Percentiles rank a stretch among this genome's conserved stretches.
Conservation (phyloP, 345 rosid species). For the Turritis glabra region DNA sequence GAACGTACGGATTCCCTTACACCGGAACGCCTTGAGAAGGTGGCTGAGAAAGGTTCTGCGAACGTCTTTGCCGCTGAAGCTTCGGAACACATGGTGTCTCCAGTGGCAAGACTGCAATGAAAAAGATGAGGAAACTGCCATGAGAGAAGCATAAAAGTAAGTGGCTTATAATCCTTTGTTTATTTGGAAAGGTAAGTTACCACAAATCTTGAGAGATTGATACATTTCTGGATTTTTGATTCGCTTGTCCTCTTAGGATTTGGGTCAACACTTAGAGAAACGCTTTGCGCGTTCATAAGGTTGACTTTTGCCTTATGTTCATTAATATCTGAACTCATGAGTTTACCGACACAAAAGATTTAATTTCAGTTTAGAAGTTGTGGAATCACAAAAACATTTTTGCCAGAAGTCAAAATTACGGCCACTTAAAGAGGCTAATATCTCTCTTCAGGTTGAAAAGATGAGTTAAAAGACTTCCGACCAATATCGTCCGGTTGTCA, state of each 20-base stretch:
- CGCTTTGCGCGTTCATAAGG: background rate
- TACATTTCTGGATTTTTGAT: background rate
- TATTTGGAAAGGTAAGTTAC: background rate
- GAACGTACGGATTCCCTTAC: conserved; percentile 24
- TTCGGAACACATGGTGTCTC: conserved; percentile 29
- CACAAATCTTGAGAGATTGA: background rate
- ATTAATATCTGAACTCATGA: too few species aligned
- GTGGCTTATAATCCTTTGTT: background rate
- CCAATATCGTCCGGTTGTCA: background rate
- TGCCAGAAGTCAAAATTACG: background rate
- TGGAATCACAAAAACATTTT: background rate
- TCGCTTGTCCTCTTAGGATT: background rate
- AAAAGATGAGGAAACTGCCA: conserved; percentile 11
- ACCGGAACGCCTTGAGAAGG: conserved; percentile 23
- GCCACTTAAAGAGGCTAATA: background rate
- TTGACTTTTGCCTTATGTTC: background rate
- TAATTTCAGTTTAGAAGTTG: too few species aligned
- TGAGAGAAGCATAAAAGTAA: background rate
- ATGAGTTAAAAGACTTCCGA: background rate
- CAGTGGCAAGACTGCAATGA: conserved; percentile 18
- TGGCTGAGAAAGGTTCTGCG: conserved; percentile 35
- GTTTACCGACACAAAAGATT: too few species aligned
- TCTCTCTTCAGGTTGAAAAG: background rate
- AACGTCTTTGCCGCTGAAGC: conserved; percentile 27
- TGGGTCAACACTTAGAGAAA: background rate